Conservation (phyloP, 805 yeast genomes). For the Saccharomyces jurei region DNA sequence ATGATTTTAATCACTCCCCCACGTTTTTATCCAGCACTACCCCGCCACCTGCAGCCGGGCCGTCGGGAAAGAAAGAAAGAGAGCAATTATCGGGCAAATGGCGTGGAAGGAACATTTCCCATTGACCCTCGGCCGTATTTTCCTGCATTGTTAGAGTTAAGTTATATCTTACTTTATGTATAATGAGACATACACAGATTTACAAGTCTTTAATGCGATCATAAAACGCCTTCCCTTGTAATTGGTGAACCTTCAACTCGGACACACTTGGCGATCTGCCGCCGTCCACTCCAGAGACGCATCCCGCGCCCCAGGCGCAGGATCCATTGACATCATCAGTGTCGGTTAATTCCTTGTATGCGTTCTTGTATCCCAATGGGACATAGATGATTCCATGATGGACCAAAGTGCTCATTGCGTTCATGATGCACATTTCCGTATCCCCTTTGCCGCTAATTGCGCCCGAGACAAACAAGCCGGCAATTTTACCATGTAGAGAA, state of each 20-base stretch:
- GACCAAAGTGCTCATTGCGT: constrained; percentile 52
- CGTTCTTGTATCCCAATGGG: constrained; percentile 65
- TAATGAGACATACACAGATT: neutral
- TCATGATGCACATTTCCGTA: constrained; percentile 63
- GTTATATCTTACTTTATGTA: neutral
- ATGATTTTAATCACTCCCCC: neutral
- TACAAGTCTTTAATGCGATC: constrained; percentile 33
- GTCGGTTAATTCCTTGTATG: constrained; percentile 45
- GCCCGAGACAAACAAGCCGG: constrained; percentile 66
- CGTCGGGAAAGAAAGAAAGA: neutral
- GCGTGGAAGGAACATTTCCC: neutral
- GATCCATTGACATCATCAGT: constrained; percentile 68
- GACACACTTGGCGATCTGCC: constrained; percentile 55
- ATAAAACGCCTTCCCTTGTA: constrained; percentile 62
- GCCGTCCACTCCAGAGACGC: constrained; percentile 71
- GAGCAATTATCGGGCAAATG: neutral
- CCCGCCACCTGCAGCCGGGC: neutral
- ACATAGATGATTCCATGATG: constrained; percentile 79
- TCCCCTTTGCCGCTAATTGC: constrained; percentile 42
- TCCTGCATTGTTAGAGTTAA: neutral
- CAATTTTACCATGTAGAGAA: constrained; percentile 64
- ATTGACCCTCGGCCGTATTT: neutral
- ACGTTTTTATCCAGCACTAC: neutral
- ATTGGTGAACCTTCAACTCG: constrained; percentile 54
- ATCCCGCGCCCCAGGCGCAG: constrained; percentile 83